These are phyloP conservation scores for Geosmithia flava DNA, from an alignment of 2,329 filamentous ascomycete species.

Conservation along the genomic window DNA sequence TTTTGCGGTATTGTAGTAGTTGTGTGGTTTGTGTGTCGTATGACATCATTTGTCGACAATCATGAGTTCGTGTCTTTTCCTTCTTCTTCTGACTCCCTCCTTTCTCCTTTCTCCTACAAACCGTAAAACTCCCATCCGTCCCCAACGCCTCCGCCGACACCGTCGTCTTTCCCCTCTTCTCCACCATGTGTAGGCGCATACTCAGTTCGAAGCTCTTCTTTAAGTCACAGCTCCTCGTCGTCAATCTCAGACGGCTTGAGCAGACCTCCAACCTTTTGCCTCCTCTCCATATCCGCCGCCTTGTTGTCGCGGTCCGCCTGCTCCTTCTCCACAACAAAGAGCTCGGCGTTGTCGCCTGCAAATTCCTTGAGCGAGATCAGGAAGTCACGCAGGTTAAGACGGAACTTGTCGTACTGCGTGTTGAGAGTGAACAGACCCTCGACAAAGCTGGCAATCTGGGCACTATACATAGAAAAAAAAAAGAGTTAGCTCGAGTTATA, in stretches of 20 bases:
- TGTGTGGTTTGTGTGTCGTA: too few relatives aligned
- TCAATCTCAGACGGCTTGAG: slow-evolving; percentile 96
- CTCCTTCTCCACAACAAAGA: slow-evolving; percentile 91
- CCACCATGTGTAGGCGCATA: slow-evolving; percentile 25
- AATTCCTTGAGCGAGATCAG: slow-evolving; percentile 96
- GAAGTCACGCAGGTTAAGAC: slow-evolving; percentile 91
- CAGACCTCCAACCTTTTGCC: slow-evolving; percentile 89
- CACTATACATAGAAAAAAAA: slow-evolving; percentile 28
- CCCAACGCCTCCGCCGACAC: slow-evolving; percentile 5
- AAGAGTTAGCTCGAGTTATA: neutral
- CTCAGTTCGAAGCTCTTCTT: slow-evolving; percentile 53
- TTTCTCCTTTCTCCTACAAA: slow-evolving; percentile 21
- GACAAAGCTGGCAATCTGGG: slow-evolving; percentile 83
- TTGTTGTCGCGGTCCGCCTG: slow-evolving; percentile 78
- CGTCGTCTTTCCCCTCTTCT: slow-evolving; percentile 2
- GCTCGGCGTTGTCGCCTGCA: slow-evolving; percentile 84
- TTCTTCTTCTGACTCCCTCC: neutral
- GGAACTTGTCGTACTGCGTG: slow-evolving; percentile 86
- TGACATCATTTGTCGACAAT: too few relatives aligned
- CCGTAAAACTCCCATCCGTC: slow-evolving; percentile 55
- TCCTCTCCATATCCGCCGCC: slow-evolving; percentile 78
- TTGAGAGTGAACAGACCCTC: slow-evolving; percentile 81
- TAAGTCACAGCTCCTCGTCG: slow-evolving; percentile 81
- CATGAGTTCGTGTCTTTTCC: slow-evolving; percentile 1
- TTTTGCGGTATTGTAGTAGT: too few relatives aligned